Conservation (phyloP, 768 basidiomycete genomes). For the Mycena galericulata region DNA sequence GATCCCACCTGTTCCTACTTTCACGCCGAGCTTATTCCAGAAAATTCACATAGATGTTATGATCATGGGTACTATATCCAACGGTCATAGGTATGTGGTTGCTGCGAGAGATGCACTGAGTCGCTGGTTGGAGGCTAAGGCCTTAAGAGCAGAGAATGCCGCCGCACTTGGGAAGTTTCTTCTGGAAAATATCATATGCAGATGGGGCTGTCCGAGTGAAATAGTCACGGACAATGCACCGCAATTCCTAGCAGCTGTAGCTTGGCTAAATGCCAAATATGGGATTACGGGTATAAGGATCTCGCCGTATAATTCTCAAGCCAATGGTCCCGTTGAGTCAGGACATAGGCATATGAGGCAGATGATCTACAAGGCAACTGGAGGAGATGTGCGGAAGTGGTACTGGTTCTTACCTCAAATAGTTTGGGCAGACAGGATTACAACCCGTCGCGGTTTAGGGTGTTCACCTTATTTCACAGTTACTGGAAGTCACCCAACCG, state of each 20-base stretch:
- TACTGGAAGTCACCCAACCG: slow-evolving; percentile 35
- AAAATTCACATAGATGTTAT: slow-evolving; percentile 45
- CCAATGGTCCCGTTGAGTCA: slow-evolving; percentile 54
- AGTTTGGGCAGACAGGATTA: slow-evolving; percentile 40
- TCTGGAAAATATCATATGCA: slow-evolving; percentile 47
- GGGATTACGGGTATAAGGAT: too few species aligned
- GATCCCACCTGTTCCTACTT: neutral
- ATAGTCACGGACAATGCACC: too few species aligned
- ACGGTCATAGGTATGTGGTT: slow-evolving; percentile 39
- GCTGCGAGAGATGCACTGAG: slow-evolving; percentile 42
- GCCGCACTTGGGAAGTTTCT: slow-evolving; percentile 41
- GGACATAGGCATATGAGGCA: slow-evolving; percentile 44
- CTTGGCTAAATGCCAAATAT: too few species aligned
- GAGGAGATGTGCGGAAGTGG: slow-evolving; percentile 39
- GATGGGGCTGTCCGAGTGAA: slow-evolving; percentile 56
- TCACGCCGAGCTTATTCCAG: slow-evolving; percentile 31
- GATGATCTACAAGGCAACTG: slow-evolving; percentile 35
- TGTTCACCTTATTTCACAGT: slow-evolving; percentile 38
- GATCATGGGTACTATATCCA: slow-evolving; percentile 36
- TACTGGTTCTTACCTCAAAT: slow-evolving; percentile 25
- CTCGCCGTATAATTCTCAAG: slow-evolving; percentile 57
- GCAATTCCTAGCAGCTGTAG: too few species aligned
- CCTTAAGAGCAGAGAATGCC: slow-evolving; percentile 37
- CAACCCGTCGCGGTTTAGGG: slow-evolving; percentile 28
- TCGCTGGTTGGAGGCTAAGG: slow-evolving; percentile 36